Base-by-base conservation (phyloP, 1,284 basidiomycete genomes). In the Ceratobasidium sp. region DNA sequence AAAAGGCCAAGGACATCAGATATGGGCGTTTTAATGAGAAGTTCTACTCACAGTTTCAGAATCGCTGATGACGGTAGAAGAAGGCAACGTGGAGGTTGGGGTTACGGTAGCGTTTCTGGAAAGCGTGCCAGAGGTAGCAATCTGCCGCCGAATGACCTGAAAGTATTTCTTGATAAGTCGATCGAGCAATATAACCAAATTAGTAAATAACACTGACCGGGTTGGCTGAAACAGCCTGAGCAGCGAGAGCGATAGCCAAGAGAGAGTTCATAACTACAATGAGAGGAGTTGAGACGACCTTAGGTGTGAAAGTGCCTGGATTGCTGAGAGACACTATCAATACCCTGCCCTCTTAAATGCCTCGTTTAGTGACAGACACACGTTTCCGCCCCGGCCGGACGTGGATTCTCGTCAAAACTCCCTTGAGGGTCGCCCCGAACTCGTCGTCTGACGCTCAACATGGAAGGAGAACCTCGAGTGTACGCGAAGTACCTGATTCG, bases 211-310 rank as follows among this genome's bases (percentile, higher is more conserved):
- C 24, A 66, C 65, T 29, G 27, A 69, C 65, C 13, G 65, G 65
- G 24, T 69, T 69, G 51, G 65, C 65, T 22, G 39, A 31, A 69
- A 69, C 46, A 37, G 53, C 65, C n/a, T 58, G 65, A 11, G 65
- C 65, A 41, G 43, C 49, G 51, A 69, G 65, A 16, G 65, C 65
- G 37, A 69, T 9, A 19, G 51, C 65, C n/a, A 69, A 43, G 31
- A 69, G 24, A 13, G 65, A 69, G 65, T 31, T 69, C 65, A 69
- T 69, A 37, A 24, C 16, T 54, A 7, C 22, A 16, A 1, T 6
- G 46, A 16, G 24, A 29, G 34, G 41, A 29, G 24, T 34, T 61
- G 13, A 31, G 22, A 11, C 19, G 51, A 53, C 5, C 22, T 53
- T 3, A n/a, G 22, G 22, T 27, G 19, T 27, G 19, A 39, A 37